Base-by-base conservation (phyloP, 1,139 yeast species). In the Suhomyces wounanorum region DNA sequence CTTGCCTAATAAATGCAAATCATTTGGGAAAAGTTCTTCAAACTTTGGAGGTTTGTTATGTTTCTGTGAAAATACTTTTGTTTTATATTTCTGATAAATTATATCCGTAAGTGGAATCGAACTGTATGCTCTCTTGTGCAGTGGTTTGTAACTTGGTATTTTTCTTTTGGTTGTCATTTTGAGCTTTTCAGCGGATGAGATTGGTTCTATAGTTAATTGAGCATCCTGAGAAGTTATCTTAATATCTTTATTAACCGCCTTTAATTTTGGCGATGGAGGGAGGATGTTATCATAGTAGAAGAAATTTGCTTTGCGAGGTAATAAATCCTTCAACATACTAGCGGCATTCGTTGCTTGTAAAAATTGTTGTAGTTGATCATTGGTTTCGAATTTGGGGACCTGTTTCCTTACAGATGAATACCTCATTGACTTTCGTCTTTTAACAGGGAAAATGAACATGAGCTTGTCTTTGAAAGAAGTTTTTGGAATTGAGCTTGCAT, bases 381-480 rank as follows among this genome's bases (percentile, higher is more conserved):
- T 60, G 2, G 63, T 59, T 11, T 58, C 52, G 52, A 75, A 75
- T 30, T 67, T 64, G 21, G 69, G 57, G 16, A 50, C 48, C n/a
- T 57, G 56, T 28, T 50, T 57, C 43, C 54, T 56, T 7, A 58
- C 41, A 10, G 65, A 56, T 33, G 55, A 55, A 55, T 57, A 69
- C 33, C 70, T 73, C 46, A 74, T 66, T 0, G 79, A 73, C 4
- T 67, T 67, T 42, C 65, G 65, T 39, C 79, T 56, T 45, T 60
- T 65, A 1, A 74, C 77, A 2, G 79, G 78, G 53, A 75, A 75
- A 9, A 63, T 51, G 45, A 68, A 72, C 30, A 51, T 55, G 43
- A 49, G 43, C 14, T 41, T 45, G 13, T 54, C 55, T 28, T 41
- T 44, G 17, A 51, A 48, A 1, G 44, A 10, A 1, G 18, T 13